Percentiles rank a stretch among this genome's conserved stretches.
These are phyloP conservation scores for Fusarium solani-melongenae DNA, from an alignment of 2,329 filamentous ascomycete genomes.

Conservation along the genomic window DNA sequence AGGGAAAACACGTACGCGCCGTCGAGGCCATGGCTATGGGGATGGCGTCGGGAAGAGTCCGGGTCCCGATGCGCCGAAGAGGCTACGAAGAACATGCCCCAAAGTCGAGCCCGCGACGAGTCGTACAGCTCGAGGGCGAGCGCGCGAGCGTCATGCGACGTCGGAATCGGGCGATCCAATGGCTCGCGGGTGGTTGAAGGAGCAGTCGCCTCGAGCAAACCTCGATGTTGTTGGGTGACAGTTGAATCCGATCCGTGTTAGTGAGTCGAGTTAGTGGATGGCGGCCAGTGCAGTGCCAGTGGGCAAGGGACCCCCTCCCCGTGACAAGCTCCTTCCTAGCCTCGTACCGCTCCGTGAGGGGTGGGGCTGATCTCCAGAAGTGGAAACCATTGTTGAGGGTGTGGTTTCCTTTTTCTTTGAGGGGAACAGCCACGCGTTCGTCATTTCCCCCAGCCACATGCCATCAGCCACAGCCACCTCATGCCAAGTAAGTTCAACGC, in stretches of 20 bases:
- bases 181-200: conserved; percentile 3
- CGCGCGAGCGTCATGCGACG: conserved; percentile 22
- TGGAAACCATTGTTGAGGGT: neutral
- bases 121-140: neutral
- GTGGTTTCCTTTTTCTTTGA: neutral
- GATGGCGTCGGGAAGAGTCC: conserved; percentile 40
- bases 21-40: conserved; percentile 45
- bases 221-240: conserved; percentile 23
- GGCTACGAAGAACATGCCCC: conserved; percentile 28
- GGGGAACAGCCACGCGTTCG: conserved; percentile 27
- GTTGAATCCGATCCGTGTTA: conserved; percentile 35
- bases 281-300: neutral
- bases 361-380: conserved; percentile 2
- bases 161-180: conserved; percentile 16
- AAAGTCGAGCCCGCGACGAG: conserved; percentile 10
- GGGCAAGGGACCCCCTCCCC: conserved; percentile 23
- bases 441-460: conserved; percentile 26
- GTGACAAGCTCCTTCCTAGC: conserved; percentile 25
- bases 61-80: conserved; percentile 28
- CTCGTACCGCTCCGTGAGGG: conserved; percentile 6
- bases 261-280: conserved; percentile 31
- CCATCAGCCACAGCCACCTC: neutral
- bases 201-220: conserved; percentile 3
- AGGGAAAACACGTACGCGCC: conserved; percentile 40
- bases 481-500: conserved; percentile 12